Conservation (phyloP, 345 rosid species). For the rapeseed (Brassica napus) region Da-Ae NC_063447.1:14172001-14172500, state of each 20-base stretch:
- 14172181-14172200: slow-evolving; percentile 22
- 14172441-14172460: neutral
- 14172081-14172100: slow-evolving; percentile 18
- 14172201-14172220: slow-evolving; percentile 35
- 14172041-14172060: neutral
- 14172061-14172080: neutral
- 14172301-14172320: neutral
- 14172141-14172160: slow-evolving; percentile 29
- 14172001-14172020: neutral
- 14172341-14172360: neutral
- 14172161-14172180: slow-evolving; percentile 18
- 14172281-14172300: neutral
- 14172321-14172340: neutral
- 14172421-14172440: neutral
- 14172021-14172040: slow-evolving; percentile 9
- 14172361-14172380: neutral
- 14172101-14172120: slow-evolving; percentile 38
- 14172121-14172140: slow-evolving; percentile 37
- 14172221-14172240: slow-evolving; percentile 28
- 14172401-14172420: neutral
- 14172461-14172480: neutral
- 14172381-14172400: neutral
- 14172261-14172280: slow-evolving; percentile 30
- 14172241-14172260: slow-evolving; percentile 37
- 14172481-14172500: too few species aligned